Base-by-base conservation (phyloP, 1,284 basidiomycete genomes). In the Ganoderma resinaceum region DNA sequence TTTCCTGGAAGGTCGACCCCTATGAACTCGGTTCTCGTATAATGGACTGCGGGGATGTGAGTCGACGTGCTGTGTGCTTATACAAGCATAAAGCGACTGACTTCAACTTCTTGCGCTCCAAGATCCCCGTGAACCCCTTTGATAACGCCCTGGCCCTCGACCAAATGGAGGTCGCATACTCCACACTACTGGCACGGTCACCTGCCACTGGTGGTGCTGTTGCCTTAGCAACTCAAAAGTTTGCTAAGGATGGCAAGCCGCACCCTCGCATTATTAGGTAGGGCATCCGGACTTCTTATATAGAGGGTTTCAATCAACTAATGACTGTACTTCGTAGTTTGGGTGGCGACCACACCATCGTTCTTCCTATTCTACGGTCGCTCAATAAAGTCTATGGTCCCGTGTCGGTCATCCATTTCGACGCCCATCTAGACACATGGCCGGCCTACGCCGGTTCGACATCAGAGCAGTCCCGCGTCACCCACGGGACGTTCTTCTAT, bases 11-110 rank as follows among this genome's bases (percentile, higher is more conserved):
- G n/a, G 83, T 82, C 59, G 88, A 91, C 73, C 92, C 92, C 2
- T 94, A 90, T 73, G 78, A 81, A 14, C 80, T 81, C 55, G 87
- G 86, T 12, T 80, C 82, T 37, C 89, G 84, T 69, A 82, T 94
- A 67, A 77, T 95, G n/a, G 93, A 95, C 73, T 95, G 94, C 71
- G 94, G 93, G 65, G 93, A 95, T 79, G 91, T 92, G 74, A 68
- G 83, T 69, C 35, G 8, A 31, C 5, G 6, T 9, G 37, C 12
- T 20, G 18, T 11, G 29, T 23, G 16, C 8, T n/a, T 20, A 43
- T 26, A 2, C 14, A 2, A 20, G 26, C 11, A 2, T 29, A 29
- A 40, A 43, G 29, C 12, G 6, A 16, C 43, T 63, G 61, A 49
- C 42, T n/a, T 46, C 7, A 40, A 20, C 20, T 20, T 18, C n/a